phyloP scores from a whole-genome alignment of 768 basidiomycete genomes.

The Clathrus columnatus region DNA sequence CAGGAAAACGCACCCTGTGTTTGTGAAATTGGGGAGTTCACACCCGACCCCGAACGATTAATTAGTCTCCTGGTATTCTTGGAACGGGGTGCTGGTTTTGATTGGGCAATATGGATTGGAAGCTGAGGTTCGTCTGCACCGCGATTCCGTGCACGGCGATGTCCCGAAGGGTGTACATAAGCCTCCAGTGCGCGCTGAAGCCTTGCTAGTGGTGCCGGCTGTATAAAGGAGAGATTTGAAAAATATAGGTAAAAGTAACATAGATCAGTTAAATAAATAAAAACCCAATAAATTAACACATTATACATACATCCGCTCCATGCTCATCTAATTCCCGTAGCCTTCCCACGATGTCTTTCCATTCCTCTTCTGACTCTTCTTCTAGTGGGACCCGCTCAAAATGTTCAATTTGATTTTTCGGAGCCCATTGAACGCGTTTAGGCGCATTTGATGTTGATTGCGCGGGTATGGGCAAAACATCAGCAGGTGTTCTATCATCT shows the following conservation, averaged over 20 bases:
- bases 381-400: background rate
- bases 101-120: too few relatives aligned
- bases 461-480: too few relatives aligned
- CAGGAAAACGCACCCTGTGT: too few relatives aligned
- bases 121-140: too few relatives aligned
- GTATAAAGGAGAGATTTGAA: background rate
- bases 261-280: too few relatives aligned
- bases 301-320: background rate
- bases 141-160: too few relatives aligned
- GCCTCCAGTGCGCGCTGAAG: background rate
- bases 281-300: too few relatives aligned
- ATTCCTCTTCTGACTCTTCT: background rate
- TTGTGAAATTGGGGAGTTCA: background rate
- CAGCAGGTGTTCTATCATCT: too few relatives aligned
- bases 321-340: background rate
- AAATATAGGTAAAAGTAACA: background rate
- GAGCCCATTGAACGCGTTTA: slow-evolving; percentile 5
- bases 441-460: too few relatives aligned
- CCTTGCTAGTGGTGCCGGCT: background rate
- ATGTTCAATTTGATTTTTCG: background rate
- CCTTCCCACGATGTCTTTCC: background rate
- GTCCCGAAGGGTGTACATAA: background rate
- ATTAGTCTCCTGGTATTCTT: background rate
- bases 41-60: background rate
- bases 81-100: background rate